Percentiles rank a stretch among this genome's conserved stretches.
These are phyloP conservation scores for Neltuma alba DNA, from an alignment of 306 rosid genomes.

Conservation along the genomic window DNA sequence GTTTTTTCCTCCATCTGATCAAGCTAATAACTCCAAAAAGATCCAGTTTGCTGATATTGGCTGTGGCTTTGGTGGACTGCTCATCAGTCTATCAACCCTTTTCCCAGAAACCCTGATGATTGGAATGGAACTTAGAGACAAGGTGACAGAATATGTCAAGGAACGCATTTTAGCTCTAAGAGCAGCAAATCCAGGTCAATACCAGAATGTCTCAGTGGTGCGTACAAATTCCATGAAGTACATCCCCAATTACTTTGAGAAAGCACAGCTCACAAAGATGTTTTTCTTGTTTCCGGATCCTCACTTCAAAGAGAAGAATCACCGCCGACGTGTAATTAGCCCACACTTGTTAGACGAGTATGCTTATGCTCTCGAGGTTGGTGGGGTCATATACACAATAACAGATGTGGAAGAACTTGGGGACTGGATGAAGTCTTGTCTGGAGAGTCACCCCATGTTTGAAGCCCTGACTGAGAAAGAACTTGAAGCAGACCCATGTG, in stretches of 20 bases:
- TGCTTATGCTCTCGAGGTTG: conserved; percentile 73
- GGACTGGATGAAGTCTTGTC: conserved; percentile 90
- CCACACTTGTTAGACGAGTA: conserved; percentile 88
- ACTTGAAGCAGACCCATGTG: conserved; percentile 84
- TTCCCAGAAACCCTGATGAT: conserved; percentile 88
- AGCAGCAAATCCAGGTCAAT: conserved; percentile 70
- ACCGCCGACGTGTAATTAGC: conserved; percentile 91
- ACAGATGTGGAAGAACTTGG: conserved; percentile 98
- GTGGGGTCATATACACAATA: conserved; percentile 88
- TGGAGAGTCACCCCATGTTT: conserved; percentile 87
- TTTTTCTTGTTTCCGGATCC: conserved; percentile 98
- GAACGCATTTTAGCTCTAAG: conserved; percentile 81
- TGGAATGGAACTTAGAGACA: conserved; percentile 97
- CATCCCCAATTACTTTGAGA: conserved; percentile 89
- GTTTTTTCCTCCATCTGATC: conserved; percentile 52
- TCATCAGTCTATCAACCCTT: conserved; percentile 81
- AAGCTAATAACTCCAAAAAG: conserved; percentile 50
- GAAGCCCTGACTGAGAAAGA: conserved; percentile 73
- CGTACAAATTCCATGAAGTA: conserved; percentile 97
- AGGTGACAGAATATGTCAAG: conserved; percentile 91
- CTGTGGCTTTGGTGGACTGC: conserved; percentile 95
- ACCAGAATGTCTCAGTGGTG: conserved; percentile 85
- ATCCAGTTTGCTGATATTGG: conserved; percentile 93
- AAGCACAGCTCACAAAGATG: conserved; percentile 87
- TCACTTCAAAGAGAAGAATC: conserved; percentile 99